phyloP scores from a whole-genome alignment of 148 eudicot species.

The Linanthus parryae region DNA sequence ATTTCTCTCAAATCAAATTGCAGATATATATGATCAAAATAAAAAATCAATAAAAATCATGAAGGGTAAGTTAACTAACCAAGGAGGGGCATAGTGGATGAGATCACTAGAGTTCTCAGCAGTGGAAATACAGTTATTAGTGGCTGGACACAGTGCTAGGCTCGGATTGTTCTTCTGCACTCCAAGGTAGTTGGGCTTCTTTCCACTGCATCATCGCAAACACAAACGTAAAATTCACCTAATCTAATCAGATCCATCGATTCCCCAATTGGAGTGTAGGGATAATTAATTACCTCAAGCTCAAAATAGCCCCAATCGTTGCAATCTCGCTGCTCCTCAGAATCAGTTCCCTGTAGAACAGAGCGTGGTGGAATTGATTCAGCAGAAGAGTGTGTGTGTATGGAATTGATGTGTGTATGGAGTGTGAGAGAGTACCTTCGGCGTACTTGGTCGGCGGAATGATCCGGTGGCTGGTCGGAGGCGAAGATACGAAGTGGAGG shows the following conservation, averaged over 20 bases:
- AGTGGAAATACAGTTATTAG: slow-evolving; percentile 83
- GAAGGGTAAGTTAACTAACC: slow-evolving; percentile 52
- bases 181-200: slow-evolving; percentile 82
- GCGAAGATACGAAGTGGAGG: not conserved
- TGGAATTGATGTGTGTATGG: not conserved
- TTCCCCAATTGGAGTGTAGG: not conserved
- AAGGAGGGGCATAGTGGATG: slow-evolving; percentile 84
- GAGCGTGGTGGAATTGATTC: slow-evolving; percentile 5
- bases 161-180: slow-evolving; percentile 82
- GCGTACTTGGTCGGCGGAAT: slow-evolving; percentile 14
- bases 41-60: too few species aligned
- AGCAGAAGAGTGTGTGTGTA: not conserved
- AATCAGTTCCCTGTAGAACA: slow-evolving; percentile 52
- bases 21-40: too few species aligned
- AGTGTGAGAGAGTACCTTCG: slow-evolving; percentile 32
- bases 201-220: slow-evolving; percentile 49
- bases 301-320: slow-evolving; percentile 69
- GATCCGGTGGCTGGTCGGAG: not conserved
- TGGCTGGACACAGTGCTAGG: slow-evolving; percentile 87
- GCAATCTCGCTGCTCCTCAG: slow-evolving; percentile 79
- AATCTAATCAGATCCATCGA: not conserved
- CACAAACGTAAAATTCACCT: not conserved
- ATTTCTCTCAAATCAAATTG: too few species aligned
- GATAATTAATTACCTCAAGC: slow-evolving; percentile 42
- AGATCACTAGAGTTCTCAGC: slow-evolving; percentile 71